phyloP scores from a whole-genome alignment of 2,329 filamentous ascomycete genomes.

The Colletotrichum karsti region DNA sequence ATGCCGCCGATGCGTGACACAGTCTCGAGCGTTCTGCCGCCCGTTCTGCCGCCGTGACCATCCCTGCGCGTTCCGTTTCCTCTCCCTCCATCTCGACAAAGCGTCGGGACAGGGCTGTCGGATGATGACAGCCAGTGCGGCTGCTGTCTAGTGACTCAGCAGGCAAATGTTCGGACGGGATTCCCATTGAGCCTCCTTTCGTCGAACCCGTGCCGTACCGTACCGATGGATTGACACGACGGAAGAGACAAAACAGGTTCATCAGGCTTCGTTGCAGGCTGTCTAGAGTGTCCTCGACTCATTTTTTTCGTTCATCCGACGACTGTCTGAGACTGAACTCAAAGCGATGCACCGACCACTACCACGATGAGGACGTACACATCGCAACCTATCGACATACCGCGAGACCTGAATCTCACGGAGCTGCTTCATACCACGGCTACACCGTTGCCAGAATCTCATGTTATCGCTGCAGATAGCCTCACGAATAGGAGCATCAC shows the following conservation, averaged over 20 bases:
- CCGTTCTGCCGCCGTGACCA: not conserved
- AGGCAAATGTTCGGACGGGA: not conserved
- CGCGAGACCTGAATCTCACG: conserved; percentile 50
- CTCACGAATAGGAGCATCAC: conserved; percentile 54
- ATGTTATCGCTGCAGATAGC: conserved; percentile 51
- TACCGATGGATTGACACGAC: not conserved
- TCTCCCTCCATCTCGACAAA: not conserved
- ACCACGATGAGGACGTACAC: conserved; percentile 43
- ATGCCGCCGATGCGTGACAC: not conserved
- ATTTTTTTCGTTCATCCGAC: not conserved
- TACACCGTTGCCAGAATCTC: conserved; percentile 46
- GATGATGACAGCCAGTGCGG: not conserved
- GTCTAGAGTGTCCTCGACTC: not conserved
- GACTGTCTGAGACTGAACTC: not conserved
- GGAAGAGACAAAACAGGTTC: not conserved
- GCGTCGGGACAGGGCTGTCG: not conserved
- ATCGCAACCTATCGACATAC: conserved; percentile 41
- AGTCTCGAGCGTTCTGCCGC: not conserved
- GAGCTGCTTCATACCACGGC: conserved; percentile 50
- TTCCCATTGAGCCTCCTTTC: not conserved
- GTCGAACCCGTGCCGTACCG: not conserved
- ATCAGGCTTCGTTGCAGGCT: not conserved
- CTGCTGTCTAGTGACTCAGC: not conserved
- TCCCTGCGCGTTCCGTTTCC: not conserved
- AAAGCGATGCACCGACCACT: conserved; percentile 1